These are phyloP conservation scores for Linum trigynum DNA, from an alignment of 345 rosid genomes.

Conservation along the genomic window DNA sequence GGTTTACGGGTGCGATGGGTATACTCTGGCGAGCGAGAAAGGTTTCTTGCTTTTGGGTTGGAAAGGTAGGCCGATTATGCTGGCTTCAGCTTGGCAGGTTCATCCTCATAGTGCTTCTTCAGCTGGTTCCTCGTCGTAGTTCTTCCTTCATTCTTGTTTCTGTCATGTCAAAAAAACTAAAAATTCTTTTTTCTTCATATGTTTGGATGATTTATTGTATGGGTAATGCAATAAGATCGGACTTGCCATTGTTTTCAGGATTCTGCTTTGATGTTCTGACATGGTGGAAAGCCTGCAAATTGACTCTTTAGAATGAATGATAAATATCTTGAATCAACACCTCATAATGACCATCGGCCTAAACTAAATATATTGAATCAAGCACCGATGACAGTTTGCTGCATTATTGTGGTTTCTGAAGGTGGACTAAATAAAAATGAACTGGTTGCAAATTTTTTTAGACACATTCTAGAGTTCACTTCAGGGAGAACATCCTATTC, in stretches of 20 bases:
- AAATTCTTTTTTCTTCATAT: too few relatives aligned
- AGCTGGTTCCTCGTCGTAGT: not conserved
- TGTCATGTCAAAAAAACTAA: too few relatives aligned
- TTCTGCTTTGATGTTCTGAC: too few relatives aligned
- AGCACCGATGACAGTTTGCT: not conserved
- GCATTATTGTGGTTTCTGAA: too few relatives aligned
- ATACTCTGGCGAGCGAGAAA: slow-evolving; percentile 39
- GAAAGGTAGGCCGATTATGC: slow-evolving; percentile 58
- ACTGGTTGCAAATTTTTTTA: not conserved
- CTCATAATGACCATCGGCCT: not conserved
- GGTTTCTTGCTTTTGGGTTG: slow-evolving; percentile 55
- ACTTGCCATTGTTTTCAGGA: too few relatives aligned
- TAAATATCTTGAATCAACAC: too few relatives aligned
- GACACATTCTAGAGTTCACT: not conserved
- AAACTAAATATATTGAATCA: not conserved
- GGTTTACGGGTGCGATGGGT: slow-evolving; percentile 50
- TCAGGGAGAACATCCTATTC: not conserved
- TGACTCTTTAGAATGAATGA: too few relatives aligned
- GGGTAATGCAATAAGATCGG: too few relatives aligned
- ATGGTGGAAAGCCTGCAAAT: too few relatives aligned
- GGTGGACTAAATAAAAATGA: too few relatives aligned
- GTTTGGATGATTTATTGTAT: too few relatives aligned
- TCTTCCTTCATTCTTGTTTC: too few relatives aligned
- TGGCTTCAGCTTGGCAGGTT: slow-evolving; percentile 60
- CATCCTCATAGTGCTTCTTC: slow-evolving; percentile 13